Evolutionary conservation across 192 early-diverging fungal genomes (phyloP).

Genomic region (Entrophospora sp.): DNA sequence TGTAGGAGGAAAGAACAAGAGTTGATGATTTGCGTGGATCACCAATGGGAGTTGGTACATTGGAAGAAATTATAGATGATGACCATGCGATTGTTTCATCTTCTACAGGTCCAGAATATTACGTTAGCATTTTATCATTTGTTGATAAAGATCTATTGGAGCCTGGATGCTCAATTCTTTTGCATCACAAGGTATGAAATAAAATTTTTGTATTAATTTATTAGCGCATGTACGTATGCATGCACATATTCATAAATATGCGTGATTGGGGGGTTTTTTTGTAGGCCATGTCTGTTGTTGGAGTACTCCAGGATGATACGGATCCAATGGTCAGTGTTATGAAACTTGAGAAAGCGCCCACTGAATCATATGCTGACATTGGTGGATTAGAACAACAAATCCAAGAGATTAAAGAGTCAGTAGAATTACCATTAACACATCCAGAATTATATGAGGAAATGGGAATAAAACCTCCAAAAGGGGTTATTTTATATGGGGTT

Average conservation of each 20-base stretch:
- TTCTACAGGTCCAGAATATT: constrained; percentile 86
- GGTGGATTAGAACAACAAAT: constrained; percentile 95
- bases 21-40: constrained; percentile 93
- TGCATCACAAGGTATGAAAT: constrained; percentile 74
- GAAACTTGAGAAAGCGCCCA: constrained; percentile 98
- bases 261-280: no score
- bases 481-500: constrained; percentile 90
- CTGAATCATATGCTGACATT: constrained; percentile 95
- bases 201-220: no score
- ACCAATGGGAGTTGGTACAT: constrained; percentile 89
- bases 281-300: constrained; percentile 79
- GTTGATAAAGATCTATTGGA: constrained; percentile 98
- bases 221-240: no score
- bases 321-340: constrained; percentile 99
- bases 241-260: no score
- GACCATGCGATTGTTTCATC: constrained; percentile 97
- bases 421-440: constrained; percentile 95
- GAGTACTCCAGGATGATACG: constrained; percentile 86
- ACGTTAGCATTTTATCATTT: constrained; percentile 95
- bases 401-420: constrained; percentile 95
- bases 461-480: constrained; percentile 96
- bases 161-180: constrained; percentile 87
- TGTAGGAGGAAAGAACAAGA: constrained; percentile 86
- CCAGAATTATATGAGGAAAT: constrained; percentile 97
- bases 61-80: constrained; percentile 99